Conservation (phyloP, 2,329 filamentous ascomycete genomes). For the Colletotrichum noveboracense region DNA sequence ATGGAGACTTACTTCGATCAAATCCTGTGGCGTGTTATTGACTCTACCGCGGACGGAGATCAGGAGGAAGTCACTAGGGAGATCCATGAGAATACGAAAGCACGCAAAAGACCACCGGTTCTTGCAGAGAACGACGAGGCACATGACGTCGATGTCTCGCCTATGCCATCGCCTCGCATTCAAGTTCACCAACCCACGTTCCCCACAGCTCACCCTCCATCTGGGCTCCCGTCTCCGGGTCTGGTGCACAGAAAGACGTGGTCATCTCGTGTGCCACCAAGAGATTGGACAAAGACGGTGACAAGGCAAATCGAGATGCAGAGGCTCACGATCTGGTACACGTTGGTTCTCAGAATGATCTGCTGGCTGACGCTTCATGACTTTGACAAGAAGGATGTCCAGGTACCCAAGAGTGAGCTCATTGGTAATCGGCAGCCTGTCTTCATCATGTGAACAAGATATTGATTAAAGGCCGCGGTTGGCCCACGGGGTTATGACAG, state of each 20-base stretch:
- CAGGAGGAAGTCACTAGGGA: background rate
- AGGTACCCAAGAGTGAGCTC: conserved; percentile 35
- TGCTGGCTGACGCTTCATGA: conserved; percentile 43
- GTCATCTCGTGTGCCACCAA: background rate
- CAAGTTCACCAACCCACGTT: background rate
- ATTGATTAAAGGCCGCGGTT: background rate
- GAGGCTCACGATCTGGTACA: conserved; percentile 32
- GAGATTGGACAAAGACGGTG: background rate
- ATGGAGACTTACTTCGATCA: conserved; percentile 6
- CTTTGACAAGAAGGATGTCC: conserved; percentile 39
- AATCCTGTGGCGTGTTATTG: background rate
- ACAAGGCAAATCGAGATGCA: background rate
- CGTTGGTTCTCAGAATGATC: conserved; percentile 40
- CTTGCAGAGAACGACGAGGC: too few relatives aligned
- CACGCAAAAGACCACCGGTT: too few relatives aligned
- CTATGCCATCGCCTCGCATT: background rate
- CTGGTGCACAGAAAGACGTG: background rate
- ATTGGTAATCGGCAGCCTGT: conserved; percentile 39
- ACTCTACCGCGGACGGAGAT: background rate
- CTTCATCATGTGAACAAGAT: conserved; percentile 28
- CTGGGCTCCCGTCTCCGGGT: background rate
- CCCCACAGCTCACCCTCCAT: background rate
- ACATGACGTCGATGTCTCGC: background rate
- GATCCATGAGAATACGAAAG: background rate
- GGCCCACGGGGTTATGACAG: background rate